These are phyloP conservation scores for Dimocarpus longan DNA, from an alignment of 345 rosid species.

Conservation along the genomic window DNA sequence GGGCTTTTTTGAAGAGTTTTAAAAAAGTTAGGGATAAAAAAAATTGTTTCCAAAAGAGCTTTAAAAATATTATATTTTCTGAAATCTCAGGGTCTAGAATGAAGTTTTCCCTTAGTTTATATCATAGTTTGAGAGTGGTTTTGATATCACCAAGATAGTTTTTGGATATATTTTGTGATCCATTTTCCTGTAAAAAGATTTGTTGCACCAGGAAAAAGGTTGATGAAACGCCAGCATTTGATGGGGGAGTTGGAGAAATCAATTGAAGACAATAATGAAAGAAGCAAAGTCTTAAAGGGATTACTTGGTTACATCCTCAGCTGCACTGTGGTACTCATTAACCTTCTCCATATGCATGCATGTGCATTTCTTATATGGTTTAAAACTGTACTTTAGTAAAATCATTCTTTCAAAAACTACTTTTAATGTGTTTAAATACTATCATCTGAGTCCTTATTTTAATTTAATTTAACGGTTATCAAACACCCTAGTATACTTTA, in stretches of 20 bases:
- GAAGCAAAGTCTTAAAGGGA: slow-evolving; percentile 67
- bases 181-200: slow-evolving; percentile 38
- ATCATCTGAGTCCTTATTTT: too few species aligned
- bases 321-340: slow-evolving; percentile 53
- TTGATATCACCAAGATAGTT: background rate
- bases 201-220: slow-evolving; percentile 59
- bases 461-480: too few species aligned
- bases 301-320: slow-evolving; percentile 77
- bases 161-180: too few species aligned
- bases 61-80: too few species aligned
- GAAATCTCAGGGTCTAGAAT: too few species aligned
- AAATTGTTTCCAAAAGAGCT: too few species aligned
- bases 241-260: slow-evolving; percentile 67
- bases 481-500: too few species aligned
- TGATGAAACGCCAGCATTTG: slow-evolving; percentile 61
- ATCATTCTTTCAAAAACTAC: background rate
- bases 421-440: background rate
- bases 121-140: background rate
- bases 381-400: background rate
- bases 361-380: background rate
- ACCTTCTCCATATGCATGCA: background rate
- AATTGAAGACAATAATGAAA: slow-evolving; percentile 60
- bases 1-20: too few species aligned
- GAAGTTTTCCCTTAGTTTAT: too few species aligned
- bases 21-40: too few species aligned